These are phyloP conservation scores for Cicer cuneatum DNA, from an alignment of 306 rosid genomes.

Conservation along the genomic window DNA sequence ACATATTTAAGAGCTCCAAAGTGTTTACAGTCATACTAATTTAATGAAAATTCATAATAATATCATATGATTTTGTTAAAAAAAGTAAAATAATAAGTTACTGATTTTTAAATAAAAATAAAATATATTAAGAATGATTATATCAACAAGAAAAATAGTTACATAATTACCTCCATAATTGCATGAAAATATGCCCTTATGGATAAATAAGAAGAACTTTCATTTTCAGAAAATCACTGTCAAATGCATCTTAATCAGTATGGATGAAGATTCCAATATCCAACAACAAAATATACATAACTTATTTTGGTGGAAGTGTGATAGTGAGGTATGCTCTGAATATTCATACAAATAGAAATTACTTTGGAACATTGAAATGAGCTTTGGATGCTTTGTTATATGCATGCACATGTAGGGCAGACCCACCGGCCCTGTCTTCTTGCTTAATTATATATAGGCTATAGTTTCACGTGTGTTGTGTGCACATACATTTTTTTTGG, in stretches of 20 bases:
- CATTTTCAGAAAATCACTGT: constrained; percentile 25
- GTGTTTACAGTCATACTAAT: too few species aligned
- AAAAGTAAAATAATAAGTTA: too few species aligned
- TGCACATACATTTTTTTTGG: too few species aligned
- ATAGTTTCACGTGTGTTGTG: constrained; percentile 31
- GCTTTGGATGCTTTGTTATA: constrained; percentile 19
- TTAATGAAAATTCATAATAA: too few species aligned
- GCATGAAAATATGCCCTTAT: not conserved
- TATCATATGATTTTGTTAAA: too few species aligned
- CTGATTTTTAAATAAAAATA: too few species aligned
- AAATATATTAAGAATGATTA: too few species aligned
- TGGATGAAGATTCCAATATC: constrained; percentile 9
- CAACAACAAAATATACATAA: not conserved
- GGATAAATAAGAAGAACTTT: not conserved
- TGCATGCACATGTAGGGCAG: constrained; percentile 42
- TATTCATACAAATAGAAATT: constrained; percentile 18
- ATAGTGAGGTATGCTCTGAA: not conserved
- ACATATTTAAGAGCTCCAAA: too few species aligned
- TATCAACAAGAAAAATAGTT: too few species aligned
- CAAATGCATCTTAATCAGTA: constrained; percentile 13
- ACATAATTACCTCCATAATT: not conserved
- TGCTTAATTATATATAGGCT: constrained; percentile 2
- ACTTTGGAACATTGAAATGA: constrained; percentile 25
- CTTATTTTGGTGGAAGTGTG: constrained; percentile 25
- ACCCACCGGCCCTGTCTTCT: constrained; percentile 46